Evolutionary conservation across 1,139 yeast species (phyloP), one percentile per base, ranked within the genome.

Genomic region (Geotrichum reessii): DNA sequence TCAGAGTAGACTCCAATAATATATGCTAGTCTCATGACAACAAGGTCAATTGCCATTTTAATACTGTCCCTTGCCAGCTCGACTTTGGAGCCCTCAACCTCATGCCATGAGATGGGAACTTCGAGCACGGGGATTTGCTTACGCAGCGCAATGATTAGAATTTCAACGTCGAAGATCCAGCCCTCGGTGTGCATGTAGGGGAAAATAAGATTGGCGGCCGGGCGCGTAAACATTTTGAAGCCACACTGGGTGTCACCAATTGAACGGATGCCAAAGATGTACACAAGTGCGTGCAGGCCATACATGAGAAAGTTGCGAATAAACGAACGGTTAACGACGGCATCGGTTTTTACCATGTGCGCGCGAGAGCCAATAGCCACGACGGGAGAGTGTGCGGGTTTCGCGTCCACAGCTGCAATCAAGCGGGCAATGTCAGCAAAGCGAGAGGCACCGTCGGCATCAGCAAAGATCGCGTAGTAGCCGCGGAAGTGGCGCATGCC

Each of bases 141-240:
- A 62, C 88, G 77, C 64, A 83, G 81, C 1, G 93, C 97, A 62
- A 95, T 76, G 63, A 93, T 81, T 63, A 93, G 78, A 21, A 93
- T 83, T 73, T 93, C 99, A 50, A 93, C 98, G 69, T 93, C 99
- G 72, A 93, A 93, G 48, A 95, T 93, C 99, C 99, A 93, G 59
- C 99, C 84, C 73, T 93, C 99, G 14, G 96, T 92, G 71, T 93
- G 98, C 88, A 95, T 83, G 65, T 81, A 86, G 3, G 98, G 97
- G 73, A 91, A 91, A 49, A 93, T 87, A 58, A 69, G 67, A 19
- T 69, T 69, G 19, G 86, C 81, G 0, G 97, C 86, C 12, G 78
- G 76, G 62, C 83, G 80, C 64, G 93, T 88, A 73, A 92, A 93
- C 74, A 93, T 76, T 73, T 93, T 93, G 77, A 95, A 93, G 6